Percentiles rank a stretch among this genome's conserved stretches.
Conservation (phyloP, 2,329 filamentous ascomycete species). For the Dothideomycetes sp. region DNA sequence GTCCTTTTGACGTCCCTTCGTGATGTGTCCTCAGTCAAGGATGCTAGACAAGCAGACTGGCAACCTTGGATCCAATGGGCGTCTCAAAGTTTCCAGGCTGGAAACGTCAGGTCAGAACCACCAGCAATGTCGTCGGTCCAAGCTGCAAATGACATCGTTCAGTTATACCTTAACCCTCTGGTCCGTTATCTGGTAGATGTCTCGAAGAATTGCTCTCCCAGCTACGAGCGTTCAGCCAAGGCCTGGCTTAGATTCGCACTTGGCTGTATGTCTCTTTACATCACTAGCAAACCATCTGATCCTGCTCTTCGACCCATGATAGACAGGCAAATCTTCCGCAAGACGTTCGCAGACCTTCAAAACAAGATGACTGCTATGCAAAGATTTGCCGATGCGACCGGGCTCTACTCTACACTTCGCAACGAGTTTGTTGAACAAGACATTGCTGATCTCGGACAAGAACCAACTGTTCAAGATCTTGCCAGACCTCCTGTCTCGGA, state of each 20-base stretch:
- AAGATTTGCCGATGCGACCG: conserved; percentile 61
- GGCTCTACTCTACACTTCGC: conserved; percentile 58
- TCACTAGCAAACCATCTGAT: conserved; percentile 80
- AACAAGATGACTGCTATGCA: conserved; percentile 52
- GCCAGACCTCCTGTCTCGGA: conserved; percentile 63
- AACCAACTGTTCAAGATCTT: conserved; percentile 57
- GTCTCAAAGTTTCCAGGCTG: not conserved
- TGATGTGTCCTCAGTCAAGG: conserved; percentile 20
- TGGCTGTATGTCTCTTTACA: conserved; percentile 66
- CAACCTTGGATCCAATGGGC: conserved; percentile 8
- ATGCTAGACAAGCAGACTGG: conserved; percentile 8
- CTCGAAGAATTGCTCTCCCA: not conserved
- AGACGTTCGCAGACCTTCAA: conserved; percentile 48
- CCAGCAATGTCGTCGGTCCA: not conserved
- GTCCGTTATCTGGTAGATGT: conserved; percentile 3
- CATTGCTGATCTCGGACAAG: conserved; percentile 51
- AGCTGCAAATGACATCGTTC: conserved; percentile 2
- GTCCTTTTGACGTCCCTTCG: conserved; percentile 22
- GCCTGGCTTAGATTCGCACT: conserved; percentile 71
- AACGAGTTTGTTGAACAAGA: conserved; percentile 47
- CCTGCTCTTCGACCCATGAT: conserved; percentile 57
- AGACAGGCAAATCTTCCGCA: conserved; percentile 50
- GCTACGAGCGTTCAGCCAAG: not conserved
- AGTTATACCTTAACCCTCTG: conserved; percentile 6
- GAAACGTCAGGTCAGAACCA: not conserved